Conservation (phyloP, 257 asterid genomes). For the Solanum gracilifrons region DNA sequence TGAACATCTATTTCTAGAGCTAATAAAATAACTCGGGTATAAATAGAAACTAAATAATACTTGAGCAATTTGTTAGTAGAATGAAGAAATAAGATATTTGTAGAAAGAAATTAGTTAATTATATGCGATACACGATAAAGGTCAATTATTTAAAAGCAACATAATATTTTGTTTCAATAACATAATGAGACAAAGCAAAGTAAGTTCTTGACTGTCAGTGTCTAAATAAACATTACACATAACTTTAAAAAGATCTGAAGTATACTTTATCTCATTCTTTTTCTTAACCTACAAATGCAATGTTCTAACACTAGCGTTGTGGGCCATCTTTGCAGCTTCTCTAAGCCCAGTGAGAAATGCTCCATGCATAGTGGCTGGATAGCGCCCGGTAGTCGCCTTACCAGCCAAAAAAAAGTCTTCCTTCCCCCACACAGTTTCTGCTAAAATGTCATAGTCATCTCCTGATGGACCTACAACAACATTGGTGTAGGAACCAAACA, state of each 20-base stretch:
- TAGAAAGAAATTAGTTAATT: neutral
- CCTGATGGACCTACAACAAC: too few species aligned
- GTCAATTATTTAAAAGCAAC: neutral
- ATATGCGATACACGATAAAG: neutral
- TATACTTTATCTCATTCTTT: neutral
- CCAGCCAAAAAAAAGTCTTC: too few species aligned
- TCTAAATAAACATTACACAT: neutral
- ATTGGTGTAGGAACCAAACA: neutral
- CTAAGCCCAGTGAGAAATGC: neutral
- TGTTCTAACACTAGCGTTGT: too few species aligned
- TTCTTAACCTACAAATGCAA: neutral
- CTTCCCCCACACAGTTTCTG: neutral
- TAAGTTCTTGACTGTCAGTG: neutral
- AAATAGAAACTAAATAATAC: neutral
- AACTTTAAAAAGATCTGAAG: neutral
- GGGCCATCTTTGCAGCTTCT: neutral
- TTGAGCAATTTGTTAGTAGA: neutral
- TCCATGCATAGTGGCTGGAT: neutral
- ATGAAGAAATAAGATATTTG: neutral
- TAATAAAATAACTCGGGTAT: conserved; percentile 17
- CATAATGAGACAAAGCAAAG: neutral
- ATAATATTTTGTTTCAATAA: neutral
- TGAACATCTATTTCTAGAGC: neutral
- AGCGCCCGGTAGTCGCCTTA: neutral
- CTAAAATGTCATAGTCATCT: neutral